phyloP scores from a whole-genome alignment of 2,329 filamentous ascomycete genomes.

The Macrophomina phaseolina region DNA sequence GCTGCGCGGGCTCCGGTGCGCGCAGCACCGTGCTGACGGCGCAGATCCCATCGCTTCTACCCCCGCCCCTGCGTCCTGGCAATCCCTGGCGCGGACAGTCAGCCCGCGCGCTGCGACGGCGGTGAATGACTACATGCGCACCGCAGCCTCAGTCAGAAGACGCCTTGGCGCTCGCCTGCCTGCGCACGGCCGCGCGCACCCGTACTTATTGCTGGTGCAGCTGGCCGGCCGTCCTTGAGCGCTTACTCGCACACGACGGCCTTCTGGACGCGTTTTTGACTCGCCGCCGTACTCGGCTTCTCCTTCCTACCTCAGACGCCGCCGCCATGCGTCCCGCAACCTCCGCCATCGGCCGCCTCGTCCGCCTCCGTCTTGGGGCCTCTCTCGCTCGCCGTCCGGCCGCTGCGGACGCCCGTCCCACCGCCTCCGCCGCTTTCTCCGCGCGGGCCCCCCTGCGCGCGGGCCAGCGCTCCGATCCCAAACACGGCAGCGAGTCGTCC shows the following conservation, averaged over 20 bases:
- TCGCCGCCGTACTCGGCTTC: neutral
- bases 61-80: neutral
- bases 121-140: neutral
- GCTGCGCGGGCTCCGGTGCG: neutral
- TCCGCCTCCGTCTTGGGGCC: neutral
- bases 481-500: neutral
- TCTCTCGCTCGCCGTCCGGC: neutral
- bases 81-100: neutral
- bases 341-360: neutral
- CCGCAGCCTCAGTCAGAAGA: neutral
- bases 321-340: neutral
- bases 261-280: neutral
- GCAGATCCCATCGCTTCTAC: too few relatives aligned
- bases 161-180: neutral
- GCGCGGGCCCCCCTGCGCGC: neutral
- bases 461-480: neutral
- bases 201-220: neutral
- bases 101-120: neutral
- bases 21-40: neutral
- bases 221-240: neutral
- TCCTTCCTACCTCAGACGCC: neutral
- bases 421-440: neutral
- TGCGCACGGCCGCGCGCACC: neutral
- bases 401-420: neutral
- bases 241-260: neutral